phyloP scores from a whole-genome alignment of 257 asterid genomes.

The Solanum piurae region DNA sequence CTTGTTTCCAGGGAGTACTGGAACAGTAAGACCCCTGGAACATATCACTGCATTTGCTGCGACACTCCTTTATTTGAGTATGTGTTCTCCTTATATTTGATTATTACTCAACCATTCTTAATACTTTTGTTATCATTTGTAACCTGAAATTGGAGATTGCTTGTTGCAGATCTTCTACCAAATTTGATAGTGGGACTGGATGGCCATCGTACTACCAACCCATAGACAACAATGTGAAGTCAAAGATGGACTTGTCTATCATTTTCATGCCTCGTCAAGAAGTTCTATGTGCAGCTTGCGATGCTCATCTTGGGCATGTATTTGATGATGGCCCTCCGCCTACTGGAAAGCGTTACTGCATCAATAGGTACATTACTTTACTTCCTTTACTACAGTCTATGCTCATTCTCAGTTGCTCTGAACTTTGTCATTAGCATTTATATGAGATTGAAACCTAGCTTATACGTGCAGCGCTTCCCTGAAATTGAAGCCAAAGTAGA shows the following conservation, averaged over 20 bases:
- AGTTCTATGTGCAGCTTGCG: conserved; percentile 67
- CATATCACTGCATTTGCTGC: conserved; percentile 83
- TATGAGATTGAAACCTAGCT: background rate
- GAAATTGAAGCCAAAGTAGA: conserved; percentile 45
- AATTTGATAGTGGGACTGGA: conserved; percentile 92
- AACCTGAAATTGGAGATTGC: background rate
- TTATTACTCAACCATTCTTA: background rate
- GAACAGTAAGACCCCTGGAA: conserved; percentile 76
- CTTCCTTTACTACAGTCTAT: background rate
- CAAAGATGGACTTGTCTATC: conserved; percentile 73
- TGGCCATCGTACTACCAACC: conserved; percentile 94
- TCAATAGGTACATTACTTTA: conserved; percentile 51
- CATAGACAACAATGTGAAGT: conserved; percentile 64
- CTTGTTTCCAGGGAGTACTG: conserved; percentile 61
- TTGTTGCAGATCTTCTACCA: conserved; percentile 64
- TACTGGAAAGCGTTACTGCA: conserved; percentile 80
- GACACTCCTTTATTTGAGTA: conserved; percentile 86
- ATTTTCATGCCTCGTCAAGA: conserved; percentile 92
- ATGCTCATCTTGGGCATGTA: conserved; percentile 92
- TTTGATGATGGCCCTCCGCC: conserved; percentile 92
- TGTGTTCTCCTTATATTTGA: conserved; percentile 4
- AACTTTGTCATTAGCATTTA: background rate
- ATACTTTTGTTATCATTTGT: background rate
- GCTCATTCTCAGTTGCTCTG: background rate
- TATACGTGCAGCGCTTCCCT: conserved; percentile 49